Conservation (phyloP, 2,329 filamentous ascomycete genomes). For the Colletotrichum tofieldiae region DNA sequence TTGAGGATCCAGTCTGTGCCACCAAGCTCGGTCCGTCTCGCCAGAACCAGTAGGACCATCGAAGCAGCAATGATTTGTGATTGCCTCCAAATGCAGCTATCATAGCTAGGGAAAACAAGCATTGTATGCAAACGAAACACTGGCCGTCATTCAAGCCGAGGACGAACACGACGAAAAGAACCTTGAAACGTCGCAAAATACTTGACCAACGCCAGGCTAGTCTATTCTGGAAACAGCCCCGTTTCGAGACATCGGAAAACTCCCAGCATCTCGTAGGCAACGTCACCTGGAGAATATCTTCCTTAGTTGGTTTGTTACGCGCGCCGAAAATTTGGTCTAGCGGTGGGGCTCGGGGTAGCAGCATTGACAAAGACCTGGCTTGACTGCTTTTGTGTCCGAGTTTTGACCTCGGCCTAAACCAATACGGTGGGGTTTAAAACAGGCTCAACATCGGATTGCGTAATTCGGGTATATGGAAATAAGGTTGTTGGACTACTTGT, state of each 20-base stretch:
- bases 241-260: background rate
- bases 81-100: background rate
- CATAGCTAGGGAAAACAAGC: background rate
- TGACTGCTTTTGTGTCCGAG: background rate
- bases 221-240: too few species aligned
- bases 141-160: background rate
- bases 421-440: background rate
- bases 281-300: background rate
- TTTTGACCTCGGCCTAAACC: conserved; percentile 5
- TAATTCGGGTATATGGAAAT: background rate
- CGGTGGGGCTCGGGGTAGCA: background rate
- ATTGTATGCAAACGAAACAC: too few species aligned
- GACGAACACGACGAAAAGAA: background rate
- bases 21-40: background rate
- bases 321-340: background rate
- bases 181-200: background rate
- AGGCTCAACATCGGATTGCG: conserved; percentile 9
- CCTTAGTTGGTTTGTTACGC: background rate
- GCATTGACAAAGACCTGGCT: background rate
- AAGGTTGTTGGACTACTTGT: background rate
- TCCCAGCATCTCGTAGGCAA: background rate
- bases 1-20: background rate
- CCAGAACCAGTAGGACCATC: background rate
- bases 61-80: background rate
- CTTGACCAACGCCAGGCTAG: background rate